phyloP scores from a whole-genome alignment of 768 basidiomycete species.

The Pluteus cervinus region DNA sequence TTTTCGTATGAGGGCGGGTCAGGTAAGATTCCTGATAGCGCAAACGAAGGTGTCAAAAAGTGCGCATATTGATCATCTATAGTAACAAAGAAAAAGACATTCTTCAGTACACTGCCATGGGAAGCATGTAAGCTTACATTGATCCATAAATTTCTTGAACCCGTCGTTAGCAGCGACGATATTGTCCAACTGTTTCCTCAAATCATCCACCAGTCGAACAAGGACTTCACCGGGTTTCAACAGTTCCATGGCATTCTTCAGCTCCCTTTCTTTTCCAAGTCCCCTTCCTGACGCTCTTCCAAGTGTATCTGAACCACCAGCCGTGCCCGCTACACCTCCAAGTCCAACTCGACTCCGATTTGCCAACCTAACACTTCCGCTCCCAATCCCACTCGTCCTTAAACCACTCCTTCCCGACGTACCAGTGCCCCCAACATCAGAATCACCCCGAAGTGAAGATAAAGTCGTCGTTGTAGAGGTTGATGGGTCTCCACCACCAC shows the following conservation, averaged over 20 bases:
- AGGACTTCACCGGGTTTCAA: constrained; percentile 51
- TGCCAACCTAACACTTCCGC: too few relatives aligned
- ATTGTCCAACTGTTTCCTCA: constrained; percentile 50
- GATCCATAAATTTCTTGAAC: constrained; percentile 66
- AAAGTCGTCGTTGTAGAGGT: too few relatives aligned
- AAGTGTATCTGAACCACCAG: too few relatives aligned
- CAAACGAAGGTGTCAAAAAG: constrained; percentile 69
- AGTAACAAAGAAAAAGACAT: not conserved
- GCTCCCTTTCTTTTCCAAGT: constrained; percentile 30
- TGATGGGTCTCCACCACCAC: constrained; percentile 17
- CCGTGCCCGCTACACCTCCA: too few relatives aligned
- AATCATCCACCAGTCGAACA: constrained; percentile 49
- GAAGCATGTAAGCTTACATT: constrained; percentile 42
- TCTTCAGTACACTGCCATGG: not conserved
- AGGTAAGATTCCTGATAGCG: constrained; percentile 56
- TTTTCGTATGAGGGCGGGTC: constrained; percentile 50
- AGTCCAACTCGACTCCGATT: too few relatives aligned
- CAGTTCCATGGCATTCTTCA: constrained; percentile 2
- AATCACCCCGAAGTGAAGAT: too few relatives aligned
- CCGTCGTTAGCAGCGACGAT: constrained; percentile 66
- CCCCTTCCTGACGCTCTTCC: constrained; percentile 26
- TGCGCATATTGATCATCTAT: constrained; percentile 76
- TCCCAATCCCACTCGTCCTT: too few relatives aligned
- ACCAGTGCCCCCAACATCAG: too few relatives aligned
- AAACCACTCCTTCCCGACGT: too few relatives aligned